Conservation (phyloP, 2,329 filamentous ascomycete species). For the Fusarium pininemorale region DNA sequence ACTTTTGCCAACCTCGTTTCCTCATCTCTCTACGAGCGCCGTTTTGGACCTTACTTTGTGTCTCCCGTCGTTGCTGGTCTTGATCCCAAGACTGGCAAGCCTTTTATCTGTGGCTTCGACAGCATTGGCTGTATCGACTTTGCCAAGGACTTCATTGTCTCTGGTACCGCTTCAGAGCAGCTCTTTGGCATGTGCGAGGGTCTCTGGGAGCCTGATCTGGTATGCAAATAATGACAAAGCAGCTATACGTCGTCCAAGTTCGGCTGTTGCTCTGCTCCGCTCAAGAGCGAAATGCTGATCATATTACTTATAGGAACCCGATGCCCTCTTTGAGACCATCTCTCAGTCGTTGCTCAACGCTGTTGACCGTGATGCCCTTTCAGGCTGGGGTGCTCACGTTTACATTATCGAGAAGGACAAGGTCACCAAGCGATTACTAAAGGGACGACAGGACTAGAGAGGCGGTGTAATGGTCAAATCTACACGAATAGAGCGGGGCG, state of each 20-base stretch:
- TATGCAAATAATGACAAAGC: conserved; percentile 55
- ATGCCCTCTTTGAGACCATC: conserved; percentile 98
- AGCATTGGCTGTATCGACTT: conserved; percentile 99
- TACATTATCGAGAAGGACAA: conserved; percentile 99
- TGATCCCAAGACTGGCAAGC: conserved; percentile 91
- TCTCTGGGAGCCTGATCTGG: conserved; percentile 96
- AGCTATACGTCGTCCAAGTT: background rate
- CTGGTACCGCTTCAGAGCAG: conserved; percentile 95
- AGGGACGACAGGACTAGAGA: conserved; percentile 90
- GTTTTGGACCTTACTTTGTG: conserved; percentile 97
- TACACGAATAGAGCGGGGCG: conserved; percentile 21
- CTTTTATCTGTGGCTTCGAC: conserved; percentile 99
- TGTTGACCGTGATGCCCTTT: conserved; percentile 94
- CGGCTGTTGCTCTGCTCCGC: background rate
- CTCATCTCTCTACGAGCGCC: conserved; percentile 89
- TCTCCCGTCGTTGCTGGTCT: conserved; percentile 93
- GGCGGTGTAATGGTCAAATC: conserved; percentile 22
- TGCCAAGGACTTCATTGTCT: conserved; percentile 99
- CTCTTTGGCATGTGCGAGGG: conserved; percentile 99
- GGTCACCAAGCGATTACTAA: conserved; percentile 98
- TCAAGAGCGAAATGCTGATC: conserved; percentile 25
- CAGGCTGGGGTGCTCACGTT: conserved; percentile 97
- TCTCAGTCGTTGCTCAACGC: conserved; percentile 96
- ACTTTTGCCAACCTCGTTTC: conserved; percentile 97
- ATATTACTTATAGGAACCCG: conserved; percentile 66